These are phyloP conservation scores for Endotrypanum monterogeii DNA, from an alignment of 208 protist genomes.

Conservation along the genomic window DNA sequence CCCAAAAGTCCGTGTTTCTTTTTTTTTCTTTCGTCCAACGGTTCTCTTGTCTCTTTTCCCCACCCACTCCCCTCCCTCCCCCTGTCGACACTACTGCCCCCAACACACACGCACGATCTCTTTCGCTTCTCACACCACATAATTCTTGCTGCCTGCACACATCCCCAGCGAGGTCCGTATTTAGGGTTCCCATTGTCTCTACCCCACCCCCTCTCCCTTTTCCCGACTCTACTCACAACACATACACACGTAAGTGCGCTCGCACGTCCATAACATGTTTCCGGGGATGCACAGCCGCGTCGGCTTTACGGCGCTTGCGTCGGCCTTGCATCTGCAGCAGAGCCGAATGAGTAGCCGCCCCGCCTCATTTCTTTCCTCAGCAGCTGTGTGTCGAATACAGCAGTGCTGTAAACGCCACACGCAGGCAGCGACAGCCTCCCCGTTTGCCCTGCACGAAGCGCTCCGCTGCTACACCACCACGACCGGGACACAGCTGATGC, in stretches of 20 bases:
- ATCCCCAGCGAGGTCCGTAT: neutral
- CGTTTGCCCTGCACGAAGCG: constrained; percentile 11
- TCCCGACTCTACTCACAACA: neutral
- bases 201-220: neutral
- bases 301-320: constrained; percentile 16
- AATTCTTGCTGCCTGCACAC: neutral
- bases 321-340: constrained; percentile 15
- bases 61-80: neutral
- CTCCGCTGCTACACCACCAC: constrained; percentile 18
- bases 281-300: constrained; percentile 13
- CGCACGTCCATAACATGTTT: constrained; percentile 15
- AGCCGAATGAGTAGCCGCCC: neutral
- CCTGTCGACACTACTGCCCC: neutral
- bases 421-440: neutral
- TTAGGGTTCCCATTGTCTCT: neutral
- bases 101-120: neutral
- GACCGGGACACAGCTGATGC: constrained; percentile 27
- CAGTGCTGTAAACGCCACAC: neutral
- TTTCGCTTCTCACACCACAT: neutral
- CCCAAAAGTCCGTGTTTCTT: no score
- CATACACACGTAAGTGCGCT: constrained; percentile 1
- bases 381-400: neutral
- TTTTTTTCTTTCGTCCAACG: no score
- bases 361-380: neutral
- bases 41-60: no score